Conservation (phyloP, 768 basidiomycete genomes). For the Chalciporus piperatus region DNA sequence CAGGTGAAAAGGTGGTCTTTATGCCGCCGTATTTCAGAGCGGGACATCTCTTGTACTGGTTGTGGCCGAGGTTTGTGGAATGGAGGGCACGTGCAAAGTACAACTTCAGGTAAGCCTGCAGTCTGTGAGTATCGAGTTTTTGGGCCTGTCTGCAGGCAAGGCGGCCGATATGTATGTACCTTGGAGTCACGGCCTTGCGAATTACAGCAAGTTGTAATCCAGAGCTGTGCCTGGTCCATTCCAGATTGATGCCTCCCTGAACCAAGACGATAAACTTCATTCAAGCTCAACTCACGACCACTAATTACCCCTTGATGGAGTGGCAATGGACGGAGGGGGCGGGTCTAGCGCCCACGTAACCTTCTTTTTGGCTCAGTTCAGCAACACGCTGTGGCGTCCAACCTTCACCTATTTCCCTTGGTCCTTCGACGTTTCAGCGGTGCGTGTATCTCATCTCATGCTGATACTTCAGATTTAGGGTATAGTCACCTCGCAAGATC, state of each 20-base stretch:
- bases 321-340: too few relatives aligned
- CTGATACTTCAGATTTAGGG: too few relatives aligned
- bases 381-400: too few relatives aligned
- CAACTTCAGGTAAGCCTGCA: constrained; percentile 38
- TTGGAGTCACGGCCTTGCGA: neutral
- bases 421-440: neutral
- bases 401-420: too few relatives aligned
- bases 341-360: too few relatives aligned
- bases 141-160: neutral
- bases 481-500: too few relatives aligned
- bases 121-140: neutral
- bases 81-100: constrained; percentile 62
- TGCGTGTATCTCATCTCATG: neutral
- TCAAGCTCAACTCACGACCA: too few relatives aligned
- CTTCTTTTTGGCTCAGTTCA: too few relatives aligned
- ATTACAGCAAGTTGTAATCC: neutral
- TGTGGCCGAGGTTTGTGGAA: constrained; percentile 58
- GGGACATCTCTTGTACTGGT: constrained; percentile 63
- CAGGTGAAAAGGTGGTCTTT: constrained; percentile 53
- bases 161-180: neutral
- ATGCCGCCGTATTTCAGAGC: constrained; percentile 48
- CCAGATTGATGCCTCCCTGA: too few relatives aligned
- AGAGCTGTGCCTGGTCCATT: too few relatives aligned
- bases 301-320: too few relatives aligned
- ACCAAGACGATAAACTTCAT: too few relatives aligned